Evolutionary conservation across 1,284 basidiomycete species (phyloP), one percentile per base, ranked within the genome.

Genomic region (Moniliophthora roreri): DNA sequence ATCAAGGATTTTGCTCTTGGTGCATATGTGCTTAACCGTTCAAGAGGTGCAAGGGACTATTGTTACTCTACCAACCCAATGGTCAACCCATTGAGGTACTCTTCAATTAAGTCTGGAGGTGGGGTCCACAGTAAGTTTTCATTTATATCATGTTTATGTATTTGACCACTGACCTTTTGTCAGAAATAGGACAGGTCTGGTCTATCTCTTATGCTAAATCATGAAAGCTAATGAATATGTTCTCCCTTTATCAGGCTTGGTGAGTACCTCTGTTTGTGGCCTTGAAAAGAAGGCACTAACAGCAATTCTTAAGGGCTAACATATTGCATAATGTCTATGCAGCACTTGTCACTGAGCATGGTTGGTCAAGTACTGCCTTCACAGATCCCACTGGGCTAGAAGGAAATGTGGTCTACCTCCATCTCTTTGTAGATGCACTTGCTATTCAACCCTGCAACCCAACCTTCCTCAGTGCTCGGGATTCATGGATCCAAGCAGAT

Each of bases 401-500:
- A 13, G 39, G 39, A 9, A 58, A 60, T 26, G 51, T 63, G 15
- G 44, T 60, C 15, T 76, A 69, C 68, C 56, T 80, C 34, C 76
- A 77, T 56, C 70, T 80, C 42, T 76, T 78, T 65, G 67, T 79
- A 52, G 77, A 80, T 60, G 63, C 76, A 13, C 71, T 81, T 20
- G 54, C 74, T 2, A 64, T 80, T 24, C 75, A 78, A 64, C 79
- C 78, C 5, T 80, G 79, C 66, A 78, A 78, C 65, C 79, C 79
- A 3, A 79, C 74, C 10, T 72, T 50, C 8, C 18, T 50, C 38
- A 59, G 64, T 32, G 71, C 76, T 6, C 77, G 79, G 44, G 70
- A 77, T 54, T 78, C 79, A n/a, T 79, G 76, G 73, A 76, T 81
- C 48, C 78, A 80, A 62, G 79, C 80, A 18, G 80, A 82, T 56